These are phyloP conservation scores for Cotoneaster glaucophyllus DNA, from an alignment of 306 rosid genomes.

Conservation along the genomic window DNA sequence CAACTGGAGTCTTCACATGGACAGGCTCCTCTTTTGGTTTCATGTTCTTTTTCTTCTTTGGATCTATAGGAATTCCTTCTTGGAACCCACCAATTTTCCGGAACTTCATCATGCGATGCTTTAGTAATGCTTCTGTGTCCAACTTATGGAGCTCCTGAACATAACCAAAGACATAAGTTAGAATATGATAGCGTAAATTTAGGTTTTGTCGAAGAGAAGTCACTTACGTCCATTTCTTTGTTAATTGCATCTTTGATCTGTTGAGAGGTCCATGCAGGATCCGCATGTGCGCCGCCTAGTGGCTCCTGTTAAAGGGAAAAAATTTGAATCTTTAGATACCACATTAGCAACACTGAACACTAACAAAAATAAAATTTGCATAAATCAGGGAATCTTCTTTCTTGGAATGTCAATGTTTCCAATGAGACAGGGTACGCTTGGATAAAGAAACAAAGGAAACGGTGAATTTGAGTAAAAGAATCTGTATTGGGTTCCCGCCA, in stretches of 20 bases:
- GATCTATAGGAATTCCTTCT: conserved; percentile 73
- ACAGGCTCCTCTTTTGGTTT: conserved; percentile 52
- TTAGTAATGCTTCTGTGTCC: conserved; percentile 51
- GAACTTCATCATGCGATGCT: conserved; percentile 71
- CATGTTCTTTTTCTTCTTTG: conserved; percentile 55
- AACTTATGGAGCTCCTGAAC: conserved; percentile 64
- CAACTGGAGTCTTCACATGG: conserved; percentile 27
- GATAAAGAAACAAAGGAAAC: neutral
- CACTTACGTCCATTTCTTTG: conserved; percentile 78
- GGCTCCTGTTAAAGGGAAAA: conserved; percentile 66
- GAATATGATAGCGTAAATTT: conserved; percentile 8
- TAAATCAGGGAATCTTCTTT: neutral
- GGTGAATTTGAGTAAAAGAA: neutral
- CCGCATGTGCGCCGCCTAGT: conserved; percentile 89
- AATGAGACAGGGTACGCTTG: neutral
- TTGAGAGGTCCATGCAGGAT: conserved; percentile 76
- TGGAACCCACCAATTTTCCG: conserved; percentile 75
- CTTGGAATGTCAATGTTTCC: neutral
- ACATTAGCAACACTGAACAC: neutral
- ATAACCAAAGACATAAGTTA: conserved; percentile 19
- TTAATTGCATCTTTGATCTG: conserved; percentile 72
- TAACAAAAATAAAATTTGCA: neutral
- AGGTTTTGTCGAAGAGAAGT: conserved; percentile 14
- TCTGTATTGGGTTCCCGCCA: neutral
- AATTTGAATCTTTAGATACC: conserved; percentile 6